phyloP scores from a whole-genome alignment of 352 stramenopile species.

The Phytopythium helicoides region DNA sequence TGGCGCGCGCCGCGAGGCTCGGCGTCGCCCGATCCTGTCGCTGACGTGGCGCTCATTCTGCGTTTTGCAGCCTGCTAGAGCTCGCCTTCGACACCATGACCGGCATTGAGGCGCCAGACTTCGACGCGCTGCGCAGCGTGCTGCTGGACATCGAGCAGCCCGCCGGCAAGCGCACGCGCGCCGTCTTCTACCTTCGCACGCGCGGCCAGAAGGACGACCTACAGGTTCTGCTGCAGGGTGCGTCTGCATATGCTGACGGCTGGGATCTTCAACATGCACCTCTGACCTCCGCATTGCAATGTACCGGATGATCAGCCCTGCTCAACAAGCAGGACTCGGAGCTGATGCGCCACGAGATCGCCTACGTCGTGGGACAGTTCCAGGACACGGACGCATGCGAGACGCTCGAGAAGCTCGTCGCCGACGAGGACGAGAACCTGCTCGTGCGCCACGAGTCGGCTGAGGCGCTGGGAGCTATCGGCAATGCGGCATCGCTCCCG shows the following conservation, averaged over 20 bases:
- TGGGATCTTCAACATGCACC: no score
- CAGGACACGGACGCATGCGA: constrained; percentile 85
- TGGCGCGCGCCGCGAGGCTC: no score
- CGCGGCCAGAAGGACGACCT: constrained; percentile 76
- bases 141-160: constrained; percentile 83
- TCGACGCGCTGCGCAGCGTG: constrained; percentile 51
- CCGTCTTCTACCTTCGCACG: constrained; percentile 91
- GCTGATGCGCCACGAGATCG: constrained; percentile 97
- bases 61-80: no score
- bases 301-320: no score
- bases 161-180: constrained; percentile 89
- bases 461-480: constrained; percentile 97
- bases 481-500: constrained; percentile 64
- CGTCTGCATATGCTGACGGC: no score
- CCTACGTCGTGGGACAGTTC: constrained; percentile 98
- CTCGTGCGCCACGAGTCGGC: constrained; percentile 94
- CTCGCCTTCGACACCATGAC: constrained; percentile 14
- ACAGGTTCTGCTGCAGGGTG: constrained; percentile 61
- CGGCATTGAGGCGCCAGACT: constrained; percentile 38
- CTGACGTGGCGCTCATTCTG: no score
- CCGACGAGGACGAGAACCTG: constrained; percentile 85
- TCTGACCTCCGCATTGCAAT: no score
- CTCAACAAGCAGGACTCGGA: constrained; percentile 88
- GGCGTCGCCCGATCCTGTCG: no score
- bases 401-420: constrained; percentile 73